Conservation (phyloP, 192 early-diverging fungal species). For the Rhizophlyctis rosea region DNA sequence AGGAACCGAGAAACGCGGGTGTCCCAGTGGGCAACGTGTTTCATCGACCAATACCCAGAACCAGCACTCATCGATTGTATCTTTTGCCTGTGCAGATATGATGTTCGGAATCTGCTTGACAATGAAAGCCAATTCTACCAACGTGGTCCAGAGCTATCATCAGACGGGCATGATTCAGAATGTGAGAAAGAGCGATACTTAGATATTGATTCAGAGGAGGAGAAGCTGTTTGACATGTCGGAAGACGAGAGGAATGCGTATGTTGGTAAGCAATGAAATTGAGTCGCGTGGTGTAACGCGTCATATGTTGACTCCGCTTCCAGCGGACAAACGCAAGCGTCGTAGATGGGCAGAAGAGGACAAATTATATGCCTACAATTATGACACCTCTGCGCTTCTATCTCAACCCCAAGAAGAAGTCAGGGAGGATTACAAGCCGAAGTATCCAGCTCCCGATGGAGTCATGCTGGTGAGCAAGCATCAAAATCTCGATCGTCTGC, state of each 20-base stretch:
- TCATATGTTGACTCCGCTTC: not conserved
- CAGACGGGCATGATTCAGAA: conserved; percentile 26
- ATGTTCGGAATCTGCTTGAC: conserved; percentile 59
- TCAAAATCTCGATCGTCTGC: not conserved
- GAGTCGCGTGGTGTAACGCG: conserved; percentile 3
- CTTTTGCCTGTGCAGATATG: no score
- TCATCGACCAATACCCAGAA: not conserved
- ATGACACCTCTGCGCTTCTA: conserved; percentile 5
- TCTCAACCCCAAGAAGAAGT: conserved; percentile 5
- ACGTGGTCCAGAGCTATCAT: conserved; percentile 12
- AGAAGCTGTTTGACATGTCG: conserved; percentile 48
- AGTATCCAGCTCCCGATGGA: conserved; percentile 45
- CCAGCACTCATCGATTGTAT: no score
- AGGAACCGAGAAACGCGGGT: not conserved
- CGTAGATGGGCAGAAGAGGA: conserved; percentile 19
- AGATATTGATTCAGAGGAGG: conserved; percentile 62
- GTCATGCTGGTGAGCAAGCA: conserved; percentile 7
- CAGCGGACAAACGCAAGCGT: not conserved
- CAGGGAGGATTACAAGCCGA: conserved; percentile 22
- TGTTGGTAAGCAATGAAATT: conserved; percentile 44
- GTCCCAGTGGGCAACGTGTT: not conserved
- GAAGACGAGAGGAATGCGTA: conserved; percentile 52
- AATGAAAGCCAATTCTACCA: conserved; percentile 27
- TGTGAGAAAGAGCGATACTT: conserved; percentile 53
- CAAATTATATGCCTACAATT: conserved; percentile 21